Evolutionary conservation across 1,284 basidiomycete genomes (phyloP).

Genomic region (Malassezia cuniculi): DNA sequence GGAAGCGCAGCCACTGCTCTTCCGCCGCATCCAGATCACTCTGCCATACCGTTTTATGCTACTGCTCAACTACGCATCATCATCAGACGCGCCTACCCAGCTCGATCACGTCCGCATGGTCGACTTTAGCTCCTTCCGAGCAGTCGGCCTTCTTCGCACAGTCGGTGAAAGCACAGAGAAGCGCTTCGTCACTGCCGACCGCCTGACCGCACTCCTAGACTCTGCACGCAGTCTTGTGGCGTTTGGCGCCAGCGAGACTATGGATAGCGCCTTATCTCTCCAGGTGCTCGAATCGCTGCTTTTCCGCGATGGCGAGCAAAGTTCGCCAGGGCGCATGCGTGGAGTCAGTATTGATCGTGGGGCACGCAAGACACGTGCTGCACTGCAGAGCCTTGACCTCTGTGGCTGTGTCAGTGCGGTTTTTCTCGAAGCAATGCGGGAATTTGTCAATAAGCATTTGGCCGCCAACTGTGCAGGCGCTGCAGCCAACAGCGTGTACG

Average conservation of each 20-base stretch:
- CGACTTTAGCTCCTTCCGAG: conserved; percentile 77
- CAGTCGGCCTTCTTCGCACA: conserved; percentile 81
- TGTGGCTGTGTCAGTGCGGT: conserved; percentile 84
- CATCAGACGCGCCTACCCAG: background rate
- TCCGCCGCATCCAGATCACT: conserved; percentile 38
- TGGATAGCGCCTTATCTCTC: conserved; percentile 40
- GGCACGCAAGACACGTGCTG: conserved; percentile 21
- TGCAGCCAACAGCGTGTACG: conserved; percentile 5
- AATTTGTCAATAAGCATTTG: conserved; percentile 66
- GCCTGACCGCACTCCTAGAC: conserved; percentile 50
- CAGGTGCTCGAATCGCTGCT: conserved; percentile 41
- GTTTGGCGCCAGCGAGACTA: conserved; percentile 38
- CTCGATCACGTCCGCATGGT: conserved; percentile 25
- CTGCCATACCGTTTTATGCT: conserved; percentile 38
- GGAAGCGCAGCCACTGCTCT: conserved; percentile 36
- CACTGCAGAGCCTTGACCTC: conserved; percentile 73
- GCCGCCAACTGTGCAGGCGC: conserved; percentile 37
- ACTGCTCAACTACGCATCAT: conserved; percentile 14
- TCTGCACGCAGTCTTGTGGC: conserved; percentile 35
- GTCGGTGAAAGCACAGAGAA: conserved; percentile 76
- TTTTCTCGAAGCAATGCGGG: conserved; percentile 67
- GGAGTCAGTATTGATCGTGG: conserved; percentile 37
- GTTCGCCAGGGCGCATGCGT: conserved; percentile 26
- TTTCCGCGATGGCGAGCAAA: conserved; percentile 36
- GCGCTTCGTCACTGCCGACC: conserved; percentile 80